These are phyloP conservation scores for Xylariaceae sp. DNA, from an alignment of 2,329 filamentous ascomycete species.

Conservation along the genomic window DNA sequence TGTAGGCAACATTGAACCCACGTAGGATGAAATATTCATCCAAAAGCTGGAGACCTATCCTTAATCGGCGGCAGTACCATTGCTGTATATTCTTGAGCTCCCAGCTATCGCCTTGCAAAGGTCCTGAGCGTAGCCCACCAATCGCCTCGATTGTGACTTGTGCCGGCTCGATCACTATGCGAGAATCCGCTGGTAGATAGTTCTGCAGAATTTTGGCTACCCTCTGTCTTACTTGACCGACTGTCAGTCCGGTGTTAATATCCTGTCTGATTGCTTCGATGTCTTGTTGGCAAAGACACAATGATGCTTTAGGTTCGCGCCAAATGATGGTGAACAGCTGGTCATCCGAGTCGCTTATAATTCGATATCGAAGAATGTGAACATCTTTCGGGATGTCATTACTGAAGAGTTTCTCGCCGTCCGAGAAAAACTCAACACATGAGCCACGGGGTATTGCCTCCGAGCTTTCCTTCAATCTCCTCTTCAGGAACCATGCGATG, in stretches of 20 bases:
- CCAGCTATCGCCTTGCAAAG: conserved; percentile 35
- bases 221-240: conserved; percentile 26
- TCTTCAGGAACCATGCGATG: conserved; percentile 13
- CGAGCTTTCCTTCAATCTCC: conserved; percentile 7
- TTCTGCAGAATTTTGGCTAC: conserved; percentile 22
- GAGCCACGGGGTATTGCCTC: conserved; percentile 2
- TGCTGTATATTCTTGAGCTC: conserved; percentile 23
- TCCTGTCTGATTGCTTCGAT: conserved; percentile 11
- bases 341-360: conserved; percentile 14
- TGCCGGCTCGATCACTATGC: conserved; percentile 23
- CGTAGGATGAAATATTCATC: conserved; percentile 28
- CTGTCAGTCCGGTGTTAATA: conserved; percentile 27
- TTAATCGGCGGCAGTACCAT: conserved; percentile 35
- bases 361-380: conserved; percentile 20
- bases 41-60: conserved; percentile 22
- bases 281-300: conserved; percentile 12
- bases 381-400: conserved; percentile 7
- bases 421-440: conserved; percentile 5
- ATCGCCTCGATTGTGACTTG: conserved; percentile 30
- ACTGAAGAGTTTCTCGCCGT: not conserved
- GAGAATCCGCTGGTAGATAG: conserved; percentile 1
- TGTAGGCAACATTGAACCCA: conserved; percentile 33
- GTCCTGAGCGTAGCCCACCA: conserved; percentile 31
- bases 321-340: conserved; percentile 19
- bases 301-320: conserved; percentile 2